Evolutionary conservation across 495 filamentous ascomycete species (phyloP), one percentile per base, ranked within the genome.

Genomic region (Penicillium malachiteum): DNA sequence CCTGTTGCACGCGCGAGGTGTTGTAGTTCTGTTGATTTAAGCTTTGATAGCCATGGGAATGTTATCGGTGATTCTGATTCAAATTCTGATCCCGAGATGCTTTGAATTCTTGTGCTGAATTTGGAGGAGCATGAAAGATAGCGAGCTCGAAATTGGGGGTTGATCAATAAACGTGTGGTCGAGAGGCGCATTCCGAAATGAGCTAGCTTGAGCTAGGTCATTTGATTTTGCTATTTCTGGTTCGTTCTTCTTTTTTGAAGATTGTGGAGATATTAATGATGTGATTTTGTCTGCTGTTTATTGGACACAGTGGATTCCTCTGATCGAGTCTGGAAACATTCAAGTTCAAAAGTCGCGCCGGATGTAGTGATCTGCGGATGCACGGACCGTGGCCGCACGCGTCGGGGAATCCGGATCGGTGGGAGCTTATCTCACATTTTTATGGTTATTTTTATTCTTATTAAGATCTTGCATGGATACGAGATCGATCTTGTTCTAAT

Each of bases 1-100:
- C 83, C 83, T 9, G 77, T 79, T 44, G 75, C 74, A 50, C 74
- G 75, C 10, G 83, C 83, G 48, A 83, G 62, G 47, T 69, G 63
- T 54, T 78, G 72, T 35, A 86, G 71, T 43, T 82, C 71, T 13
- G 69, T 50, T 26, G 67, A 48, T 70, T 79, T 82, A 45, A 81
- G 70, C 0, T 57, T 33, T 26, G 49, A 17, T 26, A 84, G 77
- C 67, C 73, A 72, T 17, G 58, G 21, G 21, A 26, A 26, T 26
- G 21, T 26, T 26, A 26, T 44, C 10, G 35, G 26, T 14, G 11
- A 39, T 30, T 38, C 34, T 0, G 50, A 18, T 40, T 14, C 18
- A 12, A 16, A 45, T 45, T 5, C 14, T 14, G 26, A 21, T 43
- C 7, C 17, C 11, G 17, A 16, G 14, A 16, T 9, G 14, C 5